Percentiles rank a stretch among this genome's conserved stretches.
Evolutionary conservation across 306 rosid genomes (phyloP).

Genomic region (Rosa persica): DNA sequence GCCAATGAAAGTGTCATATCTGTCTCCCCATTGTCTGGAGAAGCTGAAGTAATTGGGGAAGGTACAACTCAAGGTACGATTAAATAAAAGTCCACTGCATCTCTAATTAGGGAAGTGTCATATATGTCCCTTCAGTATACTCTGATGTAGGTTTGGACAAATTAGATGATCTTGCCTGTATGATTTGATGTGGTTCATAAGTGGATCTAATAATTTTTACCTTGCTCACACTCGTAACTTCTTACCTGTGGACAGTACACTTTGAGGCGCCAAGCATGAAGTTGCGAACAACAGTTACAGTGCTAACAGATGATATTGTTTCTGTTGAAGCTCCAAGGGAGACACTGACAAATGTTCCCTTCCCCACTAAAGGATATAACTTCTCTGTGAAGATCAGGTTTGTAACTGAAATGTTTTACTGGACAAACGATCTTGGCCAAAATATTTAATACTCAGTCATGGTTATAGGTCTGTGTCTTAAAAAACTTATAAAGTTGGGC

Average conservation of each 20-base stretch:
- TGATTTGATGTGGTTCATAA: not conserved
- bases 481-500: not conserved
- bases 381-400: constrained; percentile 85
- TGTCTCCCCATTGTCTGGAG: constrained; percentile 58
- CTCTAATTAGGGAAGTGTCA: not conserved
- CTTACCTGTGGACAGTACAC: constrained; percentile 56
- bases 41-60: constrained; percentile 70
- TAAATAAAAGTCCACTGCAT: constrained; percentile 5
- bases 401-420: constrained; percentile 30
- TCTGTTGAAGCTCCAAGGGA: constrained; percentile 80
- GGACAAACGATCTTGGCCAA: not conserved
- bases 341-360: constrained; percentile 78
- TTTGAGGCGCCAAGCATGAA: constrained; percentile 59
- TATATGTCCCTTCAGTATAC: not conserved
- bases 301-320: constrained; percentile 50
- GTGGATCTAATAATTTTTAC: constrained; percentile 16
- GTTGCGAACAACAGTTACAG: constrained; percentile 63
- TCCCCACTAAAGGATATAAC: constrained; percentile 80
- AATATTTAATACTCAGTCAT: not conserved
- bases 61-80: constrained; percentile 83
- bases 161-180: not conserved
- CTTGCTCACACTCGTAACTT: constrained; percentile 17
- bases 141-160: not conserved
- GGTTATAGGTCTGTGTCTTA: not conserved
- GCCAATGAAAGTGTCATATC: constrained; percentile 70